Evolutionary conservation across 2,329 filamentous ascomycete genomes (phyloP).

Genomic region (Fusarium sp.): DNA sequence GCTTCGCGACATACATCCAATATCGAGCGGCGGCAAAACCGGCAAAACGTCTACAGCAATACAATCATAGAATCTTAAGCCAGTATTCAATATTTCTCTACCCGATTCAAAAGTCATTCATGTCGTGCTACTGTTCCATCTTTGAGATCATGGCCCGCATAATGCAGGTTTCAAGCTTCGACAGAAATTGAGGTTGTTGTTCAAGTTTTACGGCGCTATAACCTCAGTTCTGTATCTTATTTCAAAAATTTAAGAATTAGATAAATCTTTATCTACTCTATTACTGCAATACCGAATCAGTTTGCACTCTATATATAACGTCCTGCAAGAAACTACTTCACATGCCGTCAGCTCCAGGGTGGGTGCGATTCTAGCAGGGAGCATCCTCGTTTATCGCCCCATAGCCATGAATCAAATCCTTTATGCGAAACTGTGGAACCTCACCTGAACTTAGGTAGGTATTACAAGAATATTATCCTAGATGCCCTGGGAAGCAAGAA

Average conservation of each 20-base stretch:
- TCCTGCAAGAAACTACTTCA: not conserved
- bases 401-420: not conserved
- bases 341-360: not conserved
- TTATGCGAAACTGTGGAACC: conserved; percentile 1
- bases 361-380: not conserved
- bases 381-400: not conserved
- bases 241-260: too few species aligned
- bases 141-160: not conserved
- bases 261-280: not conserved
- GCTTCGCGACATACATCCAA: not conserved
- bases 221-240: too few species aligned
- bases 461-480: not conserved
- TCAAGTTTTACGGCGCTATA: not conserved
- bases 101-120: too few species aligned
- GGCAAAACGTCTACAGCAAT: not conserved
- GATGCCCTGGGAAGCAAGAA: not conserved
- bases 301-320: not conserved
- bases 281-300: not conserved
- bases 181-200: not conserved
- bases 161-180: not conserved
- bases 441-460: not conserved
- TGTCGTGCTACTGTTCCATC: too few species aligned
- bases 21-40: not conserved
- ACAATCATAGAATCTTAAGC: not conserved
- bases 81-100: too few species aligned